Evolutionary conservation across 225 moss, liverwort and hornwort species (phyloP).

Genomic region (Asterella californica): DNA sequence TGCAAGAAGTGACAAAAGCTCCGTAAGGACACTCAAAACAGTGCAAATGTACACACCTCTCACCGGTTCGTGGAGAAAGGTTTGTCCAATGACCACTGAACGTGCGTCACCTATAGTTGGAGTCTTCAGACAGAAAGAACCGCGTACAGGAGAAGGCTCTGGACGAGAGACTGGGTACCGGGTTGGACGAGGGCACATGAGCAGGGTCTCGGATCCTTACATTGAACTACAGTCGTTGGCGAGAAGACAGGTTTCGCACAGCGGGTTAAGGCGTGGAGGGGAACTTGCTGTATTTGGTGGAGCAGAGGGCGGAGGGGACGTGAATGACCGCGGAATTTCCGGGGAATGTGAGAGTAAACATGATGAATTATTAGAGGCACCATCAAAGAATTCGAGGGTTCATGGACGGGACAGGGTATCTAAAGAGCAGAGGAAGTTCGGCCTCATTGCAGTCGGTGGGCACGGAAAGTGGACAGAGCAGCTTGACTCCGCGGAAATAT

Average conservation of each 20-base stretch:
- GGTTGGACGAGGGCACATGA: slow-evolving; percentile 10
- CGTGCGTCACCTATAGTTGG: slow-evolving; percentile 38
- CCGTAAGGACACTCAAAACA: slow-evolving; percentile 36
- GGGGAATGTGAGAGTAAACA: not conserved
- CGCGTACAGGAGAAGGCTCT: not conserved
- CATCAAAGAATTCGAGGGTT: slow-evolving; percentile 17
- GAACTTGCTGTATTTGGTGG: slow-evolving; percentile 42
- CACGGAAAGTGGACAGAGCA: slow-evolving; percentile 39
- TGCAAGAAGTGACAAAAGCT: slow-evolving; percentile 32
- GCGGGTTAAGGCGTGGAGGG: slow-evolving; percentile 29
- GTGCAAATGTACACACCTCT: slow-evolving; percentile 38
- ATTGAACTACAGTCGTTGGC: slow-evolving; percentile 16
- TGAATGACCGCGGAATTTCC: not conserved
- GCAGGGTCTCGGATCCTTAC: slow-evolving; percentile 23
- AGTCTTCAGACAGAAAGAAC: slow-evolving; percentile 20
- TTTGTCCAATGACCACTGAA: slow-evolving; percentile 37
- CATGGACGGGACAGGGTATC: slow-evolving; percentile 10
- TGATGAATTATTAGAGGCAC: slow-evolving; percentile 10
- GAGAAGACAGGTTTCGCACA: slow-evolving; percentile 10
- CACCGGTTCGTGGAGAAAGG: slow-evolving; percentile 36
- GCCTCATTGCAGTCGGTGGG: slow-evolving; percentile 40
- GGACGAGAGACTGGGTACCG: slow-evolving; percentile 9
- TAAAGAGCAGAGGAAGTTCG: slow-evolving; percentile 29
- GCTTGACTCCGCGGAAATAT: slow-evolving; percentile 42
- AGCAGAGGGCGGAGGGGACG: slow-evolving; percentile 12